Conservation (phyloP, 2,329 filamentous ascomycete species). For the Aureobasidium subglaciale region DNA sequence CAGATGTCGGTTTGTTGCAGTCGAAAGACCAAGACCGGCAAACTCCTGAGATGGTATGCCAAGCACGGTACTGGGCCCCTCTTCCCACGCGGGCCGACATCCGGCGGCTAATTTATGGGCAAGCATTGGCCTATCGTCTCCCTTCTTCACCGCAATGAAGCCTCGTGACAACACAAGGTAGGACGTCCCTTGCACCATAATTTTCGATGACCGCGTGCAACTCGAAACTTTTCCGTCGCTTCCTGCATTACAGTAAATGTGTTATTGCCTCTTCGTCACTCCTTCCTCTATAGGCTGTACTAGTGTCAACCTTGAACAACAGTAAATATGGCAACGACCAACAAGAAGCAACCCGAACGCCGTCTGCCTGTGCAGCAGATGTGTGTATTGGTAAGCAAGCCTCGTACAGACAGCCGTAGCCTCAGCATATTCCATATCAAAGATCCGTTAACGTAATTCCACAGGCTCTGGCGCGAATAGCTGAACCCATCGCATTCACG, state of each 20-base stretch:
- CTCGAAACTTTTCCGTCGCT: neutral
- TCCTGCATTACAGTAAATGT: neutral
- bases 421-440: slow-evolving; percentile 2
- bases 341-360: slow-evolving; percentile 20
- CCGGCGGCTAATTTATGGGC: slow-evolving; percentile 3
- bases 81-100: neutral
- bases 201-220: neutral
- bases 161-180: neutral
- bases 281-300: too few species aligned
- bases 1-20: too few species aligned
- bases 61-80: too few species aligned
- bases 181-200: neutral
- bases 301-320: neutral
- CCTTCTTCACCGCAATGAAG: neutral
- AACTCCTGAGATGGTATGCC: too few species aligned
- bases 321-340: neutral
- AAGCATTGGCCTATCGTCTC: slow-evolving; percentile 2
- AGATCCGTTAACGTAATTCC: slow-evolving; percentile 30
- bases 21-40: too few species aligned
- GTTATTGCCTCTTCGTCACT: neutral
- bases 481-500: slow-evolving; percentile 85
- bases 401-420: slow-evolving; percentile 25
- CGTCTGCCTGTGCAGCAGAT: slow-evolving; percentile 73
- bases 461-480: slow-evolving; percentile 75
- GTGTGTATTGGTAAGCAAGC: slow-evolving; percentile 62